Percentiles rank a stretch among this genome's conserved stretches.
Conservation (phyloP, 768 basidiomycete species). For the Tricholoma sp. region DNA sequence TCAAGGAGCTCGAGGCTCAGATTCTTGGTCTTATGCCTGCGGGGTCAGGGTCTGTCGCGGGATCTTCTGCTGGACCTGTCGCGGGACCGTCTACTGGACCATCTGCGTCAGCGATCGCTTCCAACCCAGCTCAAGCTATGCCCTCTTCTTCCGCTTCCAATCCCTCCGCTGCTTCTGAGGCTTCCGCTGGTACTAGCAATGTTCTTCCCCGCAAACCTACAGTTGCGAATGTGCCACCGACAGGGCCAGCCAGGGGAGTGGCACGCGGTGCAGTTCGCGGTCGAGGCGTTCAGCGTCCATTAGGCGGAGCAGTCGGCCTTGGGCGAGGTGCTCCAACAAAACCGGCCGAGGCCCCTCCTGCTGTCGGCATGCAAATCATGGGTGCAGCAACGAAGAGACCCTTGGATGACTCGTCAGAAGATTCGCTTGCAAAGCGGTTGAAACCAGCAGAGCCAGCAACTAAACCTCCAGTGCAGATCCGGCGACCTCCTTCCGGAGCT, state of each 20-base stretch:
- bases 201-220: conserved; percentile 16
- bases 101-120: conserved; percentile 21
- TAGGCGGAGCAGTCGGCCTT: conserved; percentile 12
- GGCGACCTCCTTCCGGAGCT: conserved; percentile 14
- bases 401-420: conserved; percentile 49
- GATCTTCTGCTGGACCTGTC: conserved; percentile 34
- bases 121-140: conserved; percentile 23
- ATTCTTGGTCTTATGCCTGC: conserved; percentile 49
- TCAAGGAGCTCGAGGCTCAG: conserved; percentile 67
- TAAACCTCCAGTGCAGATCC: conserved; percentile 16
- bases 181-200: background rate
- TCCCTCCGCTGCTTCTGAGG: conserved; percentile 2
- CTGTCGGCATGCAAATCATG: conserved; percentile 49
- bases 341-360: conserved; percentile 24
- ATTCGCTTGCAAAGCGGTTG: conserved; percentile 61
- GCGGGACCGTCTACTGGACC: conserved; percentile 14
- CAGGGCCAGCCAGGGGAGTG: conserved; percentile 23
- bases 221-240: conserved; percentile 16
- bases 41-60: background rate
- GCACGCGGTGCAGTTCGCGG: conserved; percentile 30
- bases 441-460: conserved; percentile 44
- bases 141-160: conserved; percentile 13
- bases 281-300: conserved; percentile 18
- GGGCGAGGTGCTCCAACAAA: conserved; percentile 18
- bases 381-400: conserved; percentile 63